These are phyloP conservation scores for Chamaenerion angustifolium DNA, from an alignment of 345 rosid species.

Conservation along the genomic window DNA sequence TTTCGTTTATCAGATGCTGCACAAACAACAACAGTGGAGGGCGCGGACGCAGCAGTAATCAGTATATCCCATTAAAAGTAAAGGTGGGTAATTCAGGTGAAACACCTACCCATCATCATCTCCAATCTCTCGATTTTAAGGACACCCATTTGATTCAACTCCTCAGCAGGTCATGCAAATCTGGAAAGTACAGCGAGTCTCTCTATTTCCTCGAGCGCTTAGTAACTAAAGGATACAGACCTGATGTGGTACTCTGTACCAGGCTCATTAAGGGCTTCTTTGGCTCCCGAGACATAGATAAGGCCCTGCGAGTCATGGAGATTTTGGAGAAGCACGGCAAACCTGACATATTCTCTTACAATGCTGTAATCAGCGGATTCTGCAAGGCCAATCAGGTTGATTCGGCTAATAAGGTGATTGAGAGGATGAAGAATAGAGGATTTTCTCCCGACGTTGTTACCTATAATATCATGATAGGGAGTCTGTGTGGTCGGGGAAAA, in stretches of 20 bases:
- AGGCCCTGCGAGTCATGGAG: slow-evolving; percentile 62
- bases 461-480: slow-evolving; percentile 67
- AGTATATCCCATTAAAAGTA: slow-evolving; percentile 7
- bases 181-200: slow-evolving; percentile 47
- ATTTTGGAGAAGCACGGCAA: slow-evolving; percentile 52
- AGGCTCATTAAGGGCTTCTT: slow-evolving; percentile 70
- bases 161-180: slow-evolving; percentile 43
- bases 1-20: slow-evolving; percentile 8
- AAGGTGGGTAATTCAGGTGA: slow-evolving; percentile 22
- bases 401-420: slow-evolving; percentile 41
- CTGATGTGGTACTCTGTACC: slow-evolving; percentile 62
- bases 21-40: background rate
- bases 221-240: slow-evolving; percentile 45
- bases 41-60: background rate
- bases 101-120: slow-evolving; percentile 19
- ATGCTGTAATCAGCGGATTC: slow-evolving; percentile 70
- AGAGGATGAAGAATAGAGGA: slow-evolving; percentile 59
- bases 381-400: slow-evolving; percentile 60
- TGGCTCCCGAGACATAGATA: slow-evolving; percentile 32
- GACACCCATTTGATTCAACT: slow-evolving; percentile 44
- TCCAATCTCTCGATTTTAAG: slow-evolving; percentile 38
- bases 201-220: slow-evolving; percentile 60
- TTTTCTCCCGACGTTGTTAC: slow-evolving; percentile 65
- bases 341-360: slow-evolving; percentile 72
- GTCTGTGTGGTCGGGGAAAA: slow-evolving; percentile 56